Evolutionary conservation across 116 monocot species (phyloP).

Genomic region (Posidonia oceanica): DNA sequence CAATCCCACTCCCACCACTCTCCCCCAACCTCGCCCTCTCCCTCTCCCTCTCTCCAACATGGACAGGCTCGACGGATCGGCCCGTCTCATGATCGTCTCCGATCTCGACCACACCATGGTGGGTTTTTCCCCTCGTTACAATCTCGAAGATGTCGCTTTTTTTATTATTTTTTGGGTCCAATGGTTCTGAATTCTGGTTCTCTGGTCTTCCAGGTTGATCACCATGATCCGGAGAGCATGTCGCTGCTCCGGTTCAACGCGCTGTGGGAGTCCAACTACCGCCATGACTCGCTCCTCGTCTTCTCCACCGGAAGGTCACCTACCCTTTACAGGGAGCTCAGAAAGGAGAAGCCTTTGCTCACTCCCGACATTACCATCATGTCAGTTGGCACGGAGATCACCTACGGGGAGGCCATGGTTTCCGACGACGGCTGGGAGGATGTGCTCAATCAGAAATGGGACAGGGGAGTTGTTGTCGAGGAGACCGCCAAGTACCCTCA

Average conservation of each 20-base stretch:
- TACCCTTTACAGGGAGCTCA: constrained; percentile 55
- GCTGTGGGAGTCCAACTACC: constrained; percentile 75
- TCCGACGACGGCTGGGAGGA: constrained; percentile 69
- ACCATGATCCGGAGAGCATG: constrained; percentile 59
- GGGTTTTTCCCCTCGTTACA: not conserved
- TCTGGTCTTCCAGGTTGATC: constrained; percentile 49
- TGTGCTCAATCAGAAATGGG: constrained; percentile 57
- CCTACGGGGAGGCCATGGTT: constrained; percentile 66
- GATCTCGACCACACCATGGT: constrained; percentile 99
- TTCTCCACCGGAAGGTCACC: constrained; percentile 89
- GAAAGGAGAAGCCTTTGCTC: constrained; percentile 64
- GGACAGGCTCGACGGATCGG: constrained; percentile 43
- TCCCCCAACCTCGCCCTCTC: not conserved
- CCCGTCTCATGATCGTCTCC: constrained; percentile 83
- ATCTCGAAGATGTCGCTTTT: not conserved
- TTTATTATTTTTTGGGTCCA: not conserved
- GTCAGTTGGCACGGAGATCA: constrained; percentile 89
- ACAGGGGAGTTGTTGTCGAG: constrained; percentile 50
- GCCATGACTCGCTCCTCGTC: constrained; percentile 65
- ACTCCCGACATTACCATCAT: constrained; percentile 79
- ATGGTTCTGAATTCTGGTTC: not conserved
- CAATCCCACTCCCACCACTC: not conserved
- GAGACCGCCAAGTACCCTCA: constrained; percentile 61
- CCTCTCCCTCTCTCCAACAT: constrained; percentile 10
- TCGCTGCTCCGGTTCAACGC: constrained; percentile 80